Evolutionary conservation across 129 eudicot genomes (phyloP).

Genomic region (Artemisia argyi): DNA sequence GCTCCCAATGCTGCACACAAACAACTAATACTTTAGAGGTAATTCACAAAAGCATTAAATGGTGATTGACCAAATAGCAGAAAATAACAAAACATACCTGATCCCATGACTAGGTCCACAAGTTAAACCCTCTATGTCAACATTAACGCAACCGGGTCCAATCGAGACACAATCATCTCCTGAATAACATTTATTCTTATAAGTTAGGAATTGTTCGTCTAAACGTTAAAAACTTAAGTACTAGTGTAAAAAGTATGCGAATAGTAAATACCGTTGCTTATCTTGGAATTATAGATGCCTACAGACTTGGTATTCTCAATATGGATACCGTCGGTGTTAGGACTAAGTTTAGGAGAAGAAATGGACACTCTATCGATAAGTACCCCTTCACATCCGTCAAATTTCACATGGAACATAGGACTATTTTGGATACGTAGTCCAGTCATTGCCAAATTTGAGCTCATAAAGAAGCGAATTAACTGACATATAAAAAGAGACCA

Average conservation of each 20-base stretch:
- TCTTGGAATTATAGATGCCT: conserved; percentile 82
- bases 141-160: conserved; percentile 82
- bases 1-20: conserved; percentile 78
- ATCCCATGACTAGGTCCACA: conserved; percentile 99
- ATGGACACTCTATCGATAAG: conserved; percentile 66
- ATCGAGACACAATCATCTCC: conserved; percentile 99
- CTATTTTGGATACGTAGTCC: conserved; percentile 84
- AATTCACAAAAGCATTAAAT: no score
- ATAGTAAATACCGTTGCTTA: conserved; percentile 55
- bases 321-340: conserved; percentile 96
- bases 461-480: conserved; percentile 91
- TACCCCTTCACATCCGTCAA: conserved; percentile 94
- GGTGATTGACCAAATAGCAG: no score
- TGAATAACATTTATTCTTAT: conserved; percentile 15
- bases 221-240: no score
- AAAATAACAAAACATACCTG: conserved; percentile 13
- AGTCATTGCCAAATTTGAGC: conserved; percentile 62
- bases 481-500: conserved; percentile 19
- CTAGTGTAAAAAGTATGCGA: no score
- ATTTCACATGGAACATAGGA: conserved; percentile 93
- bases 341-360: conserved; percentile 89
- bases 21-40: neutral
- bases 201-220: no score
- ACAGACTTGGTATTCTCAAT: conserved; percentile 76
- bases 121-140: conserved; percentile 70